These are phyloP conservation scores for Tolypocladium album DNA, from an alignment of 2,329 filamentous ascomycete genomes.

Conservation along the genomic window DNA sequence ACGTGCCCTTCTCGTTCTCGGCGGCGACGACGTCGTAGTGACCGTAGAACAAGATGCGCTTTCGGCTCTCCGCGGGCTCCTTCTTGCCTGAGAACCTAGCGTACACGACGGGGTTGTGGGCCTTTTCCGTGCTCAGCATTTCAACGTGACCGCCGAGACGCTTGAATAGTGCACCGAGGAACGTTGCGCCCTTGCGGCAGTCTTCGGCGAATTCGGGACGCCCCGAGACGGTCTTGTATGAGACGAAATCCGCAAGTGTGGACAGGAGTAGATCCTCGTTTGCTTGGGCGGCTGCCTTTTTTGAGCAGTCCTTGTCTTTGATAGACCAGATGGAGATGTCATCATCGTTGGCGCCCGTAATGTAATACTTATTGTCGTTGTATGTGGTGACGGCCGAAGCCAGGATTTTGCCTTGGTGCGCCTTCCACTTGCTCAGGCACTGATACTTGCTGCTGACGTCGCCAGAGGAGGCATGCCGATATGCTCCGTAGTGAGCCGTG, in stretches of 20 bases:
- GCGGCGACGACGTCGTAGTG: conserved; percentile 97
- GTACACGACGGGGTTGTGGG: conserved; percentile 84
- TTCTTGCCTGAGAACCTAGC: conserved; percentile 76
- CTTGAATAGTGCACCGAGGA: conserved; percentile 82
- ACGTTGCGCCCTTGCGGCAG: conserved; percentile 85
- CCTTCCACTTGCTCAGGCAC: conserved; percentile 65
- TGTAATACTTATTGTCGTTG: conserved; percentile 68
- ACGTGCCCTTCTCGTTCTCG: conserved; percentile 70
- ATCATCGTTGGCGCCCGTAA: conserved; percentile 89
- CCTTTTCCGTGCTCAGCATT: conserved; percentile 72
- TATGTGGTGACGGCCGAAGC: conserved; percentile 67
- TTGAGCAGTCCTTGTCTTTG: conserved; percentile 22
- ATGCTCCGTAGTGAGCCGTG: conserved; percentile 52
- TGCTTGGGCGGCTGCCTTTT: conserved; percentile 24
- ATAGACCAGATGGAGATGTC: conserved; percentile 84
- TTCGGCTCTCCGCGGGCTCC: conserved; percentile 53
- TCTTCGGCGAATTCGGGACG: conserved; percentile 79
- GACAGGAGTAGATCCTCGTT: conserved; percentile 49
- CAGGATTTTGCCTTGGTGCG: conserved; percentile 78
- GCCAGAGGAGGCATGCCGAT: conserved; percentile 34
- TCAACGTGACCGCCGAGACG: conserved; percentile 82
- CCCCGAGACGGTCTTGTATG: conserved; percentile 85
- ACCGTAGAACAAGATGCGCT: conserved; percentile 91
- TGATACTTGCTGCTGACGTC: conserved; percentile 72
- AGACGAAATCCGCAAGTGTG: conserved; percentile 75